A percentile compares a stretch with the other conserved stretches of the same genome.
These are phyloP conservation scores for Ormosia semicastrata DNA, from an alignment of 306 rosid species.

Conservation along the genomic window DNA sequence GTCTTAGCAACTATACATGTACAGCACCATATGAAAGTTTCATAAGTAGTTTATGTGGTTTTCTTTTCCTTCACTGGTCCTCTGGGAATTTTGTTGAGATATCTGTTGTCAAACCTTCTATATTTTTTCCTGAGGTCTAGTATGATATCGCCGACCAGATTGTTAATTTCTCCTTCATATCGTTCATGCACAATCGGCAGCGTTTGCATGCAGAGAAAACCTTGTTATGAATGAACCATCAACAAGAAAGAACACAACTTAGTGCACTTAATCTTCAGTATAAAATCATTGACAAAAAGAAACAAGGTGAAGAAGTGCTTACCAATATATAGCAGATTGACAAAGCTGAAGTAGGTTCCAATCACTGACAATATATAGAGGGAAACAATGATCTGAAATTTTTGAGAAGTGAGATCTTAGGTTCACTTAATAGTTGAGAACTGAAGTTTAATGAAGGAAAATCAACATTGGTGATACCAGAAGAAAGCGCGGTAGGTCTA, in stretches of 20 bases:
- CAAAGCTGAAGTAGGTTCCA: constrained; percentile 64
- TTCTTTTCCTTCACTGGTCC: constrained; percentile 73
- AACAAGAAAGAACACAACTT: constrained; percentile 17
- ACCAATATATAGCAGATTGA: constrained; percentile 76
- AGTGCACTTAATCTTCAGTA: neutral
- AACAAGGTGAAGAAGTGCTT: constrained; percentile 20
- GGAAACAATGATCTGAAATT: constrained; percentile 57
- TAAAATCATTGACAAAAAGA: neutral
- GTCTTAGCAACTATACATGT: neutral
- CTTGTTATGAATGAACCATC: constrained; percentile 35
- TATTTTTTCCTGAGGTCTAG: constrained; percentile 47
- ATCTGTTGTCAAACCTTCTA: constrained; percentile 44
- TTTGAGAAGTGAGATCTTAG: neutral
- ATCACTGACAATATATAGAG: constrained; percentile 63
- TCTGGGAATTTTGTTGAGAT: constrained; percentile 78
- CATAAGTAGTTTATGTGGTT: constrained; percentile 32
- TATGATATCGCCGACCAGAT: constrained; percentile 35
- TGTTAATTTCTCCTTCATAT: constrained; percentile 60
- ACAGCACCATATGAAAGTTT: neutral
- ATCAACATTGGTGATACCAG: constrained; percentile 45
- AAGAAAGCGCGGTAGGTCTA: constrained; percentile 61
- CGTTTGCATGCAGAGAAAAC: constrained; percentile 49
- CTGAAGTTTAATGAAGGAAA: neutral
- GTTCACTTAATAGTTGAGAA: neutral
- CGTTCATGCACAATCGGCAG: constrained; percentile 68